Evolutionary conservation across 352 stramenopile genomes (phyloP).

Genomic region (Globisporangium iwayamae): DNA sequence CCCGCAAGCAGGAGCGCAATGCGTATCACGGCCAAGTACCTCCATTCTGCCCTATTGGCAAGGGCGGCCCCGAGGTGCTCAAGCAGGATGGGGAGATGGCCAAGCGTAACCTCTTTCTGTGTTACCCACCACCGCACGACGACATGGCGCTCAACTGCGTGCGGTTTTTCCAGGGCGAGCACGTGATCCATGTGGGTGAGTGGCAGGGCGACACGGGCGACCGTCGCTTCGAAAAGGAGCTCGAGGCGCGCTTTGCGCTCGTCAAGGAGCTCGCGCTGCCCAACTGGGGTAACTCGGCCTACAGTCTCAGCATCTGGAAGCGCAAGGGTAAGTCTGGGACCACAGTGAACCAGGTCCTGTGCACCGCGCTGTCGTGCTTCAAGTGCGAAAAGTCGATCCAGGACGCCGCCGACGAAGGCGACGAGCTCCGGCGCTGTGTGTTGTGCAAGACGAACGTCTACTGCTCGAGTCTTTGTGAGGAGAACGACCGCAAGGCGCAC

Average conservation of each 20-base stretch:
- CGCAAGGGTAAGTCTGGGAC: constrained; percentile 22
- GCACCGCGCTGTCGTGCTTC: constrained; percentile 34
- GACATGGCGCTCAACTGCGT: constrained; percentile 59
- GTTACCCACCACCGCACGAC: constrained; percentile 62
- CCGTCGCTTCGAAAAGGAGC: constrained; percentile 56
- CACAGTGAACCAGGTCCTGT: background rate
- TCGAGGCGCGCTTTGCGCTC: constrained; percentile 49
- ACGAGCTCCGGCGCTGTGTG: constrained; percentile 54
- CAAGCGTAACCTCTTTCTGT: constrained; percentile 56
- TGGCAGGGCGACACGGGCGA: constrained; percentile 80
- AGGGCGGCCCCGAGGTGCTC: constrained; percentile 57
- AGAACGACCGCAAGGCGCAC: constrained; percentile 34
- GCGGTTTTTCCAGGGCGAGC: constrained; percentile 56
- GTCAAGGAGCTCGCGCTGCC: constrained; percentile 54
- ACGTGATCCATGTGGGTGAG: constrained; percentile 69
- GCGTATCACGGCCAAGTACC: constrained; percentile 65
- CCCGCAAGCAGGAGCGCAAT: constrained; percentile 29
- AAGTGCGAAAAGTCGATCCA: constrained; percentile 38
- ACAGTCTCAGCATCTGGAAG: constrained; percentile 69
- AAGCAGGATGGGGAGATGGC: constrained; percentile 29
- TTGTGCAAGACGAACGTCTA: constrained; percentile 83
- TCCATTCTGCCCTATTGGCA: constrained; percentile 53
- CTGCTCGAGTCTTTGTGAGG: constrained; percentile 52
- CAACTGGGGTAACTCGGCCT: constrained; percentile 81
- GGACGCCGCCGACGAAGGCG: constrained; percentile 33